Conservation (phyloP, 1,284 basidiomycete genomes). For the Cryptococcus hybrid region DNA sequence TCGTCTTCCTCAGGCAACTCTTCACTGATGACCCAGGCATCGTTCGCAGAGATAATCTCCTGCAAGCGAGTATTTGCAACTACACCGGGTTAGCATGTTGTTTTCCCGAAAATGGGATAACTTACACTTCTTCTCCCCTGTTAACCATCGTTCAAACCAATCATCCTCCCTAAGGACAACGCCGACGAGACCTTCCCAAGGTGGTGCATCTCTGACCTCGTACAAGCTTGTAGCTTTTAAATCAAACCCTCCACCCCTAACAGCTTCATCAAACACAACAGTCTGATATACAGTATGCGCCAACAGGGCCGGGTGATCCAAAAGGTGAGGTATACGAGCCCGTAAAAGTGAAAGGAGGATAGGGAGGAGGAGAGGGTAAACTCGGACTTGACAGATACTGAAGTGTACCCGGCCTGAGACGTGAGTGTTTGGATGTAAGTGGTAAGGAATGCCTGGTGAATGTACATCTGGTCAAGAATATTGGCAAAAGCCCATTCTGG, state of each 20-base stretch:
- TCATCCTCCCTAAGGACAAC: slow-evolving; percentile 75
- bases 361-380: slow-evolving; percentile 70
- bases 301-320: slow-evolving; percentile 76
- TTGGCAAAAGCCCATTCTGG: slow-evolving; percentile 98
- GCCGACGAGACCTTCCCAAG: slow-evolving; percentile 75
- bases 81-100: slow-evolving; percentile 17
- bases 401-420: slow-evolving; percentile 60
- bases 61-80: slow-evolving; percentile 60
- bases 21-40: slow-evolving; percentile 83
- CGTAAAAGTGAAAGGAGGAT: slow-evolving; percentile 68
- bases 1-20: slow-evolving; percentile 60
- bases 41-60: slow-evolving; percentile 71
- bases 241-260: slow-evolving; percentile 72
- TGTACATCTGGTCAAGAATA: slow-evolving; percentile 75
- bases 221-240: slow-evolving; percentile 52
- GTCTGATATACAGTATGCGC: slow-evolving; percentile 96
- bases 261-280: slow-evolving; percentile 77
- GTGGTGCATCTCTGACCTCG: slow-evolving; percentile 24
- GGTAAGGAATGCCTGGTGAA: slow-evolving; percentile 75
- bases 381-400: slow-evolving; percentile 73
- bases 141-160: slow-evolving; percentile 90
- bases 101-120: not conserved
- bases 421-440: slow-evolving; percentile 71
- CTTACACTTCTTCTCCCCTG: slow-evolving; percentile 63
- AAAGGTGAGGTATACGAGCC: slow-evolving; percentile 68